Evolutionary conservation across 2,329 filamentous ascomycete genomes (phyloP).

Genomic region (Penicillium thymicola): DNA sequence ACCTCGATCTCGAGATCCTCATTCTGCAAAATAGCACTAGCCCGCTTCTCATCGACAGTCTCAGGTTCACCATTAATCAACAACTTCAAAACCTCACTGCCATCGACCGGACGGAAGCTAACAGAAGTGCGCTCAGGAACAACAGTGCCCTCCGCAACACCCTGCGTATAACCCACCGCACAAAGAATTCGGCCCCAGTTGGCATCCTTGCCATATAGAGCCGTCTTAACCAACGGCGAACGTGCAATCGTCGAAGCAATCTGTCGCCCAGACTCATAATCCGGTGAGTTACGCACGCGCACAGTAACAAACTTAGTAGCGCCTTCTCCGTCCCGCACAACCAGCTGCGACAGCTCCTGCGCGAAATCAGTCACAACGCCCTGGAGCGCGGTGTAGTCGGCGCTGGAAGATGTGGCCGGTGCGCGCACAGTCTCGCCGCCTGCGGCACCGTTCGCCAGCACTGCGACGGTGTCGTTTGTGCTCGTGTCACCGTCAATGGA

Average conservation of each 20-base stretch:
- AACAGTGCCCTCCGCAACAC: conserved; percentile 46
- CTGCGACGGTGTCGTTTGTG: conserved; percentile 91
- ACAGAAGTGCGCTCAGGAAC: conserved; percentile 57
- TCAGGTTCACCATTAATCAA: conserved; percentile 62
- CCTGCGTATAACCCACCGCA: conserved; percentile 76
- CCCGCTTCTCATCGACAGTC: conserved; percentile 58
- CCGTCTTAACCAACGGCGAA: conserved; percentile 94
- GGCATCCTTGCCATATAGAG: conserved; percentile 92
- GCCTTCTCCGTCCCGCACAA: conserved; percentile 94
- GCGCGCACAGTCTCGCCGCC: conserved; percentile 64
- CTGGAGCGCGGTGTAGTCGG: conserved; percentile 69
- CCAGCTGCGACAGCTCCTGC: conserved; percentile 80
- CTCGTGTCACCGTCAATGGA: conserved; percentile 96
- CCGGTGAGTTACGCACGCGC: conserved; percentile 69
- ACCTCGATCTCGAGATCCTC: conserved; percentile 63
- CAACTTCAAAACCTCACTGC: conserved; percentile 55
- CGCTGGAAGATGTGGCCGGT: conserved; percentile 28
- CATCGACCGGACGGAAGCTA: conserved; percentile 59
- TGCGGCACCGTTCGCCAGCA: conserved; percentile 93
- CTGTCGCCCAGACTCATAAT: conserved; percentile 67
- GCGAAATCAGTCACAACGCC: conserved; percentile 72
- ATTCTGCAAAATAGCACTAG: conserved; percentile 57
- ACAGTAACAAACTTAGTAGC: conserved; percentile 98
- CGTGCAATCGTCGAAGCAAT: conserved; percentile 85
- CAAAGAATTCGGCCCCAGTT: conserved; percentile 98